A percentile compares a stretch with the other conserved stretches of the same genome.
Conservation (phyloP, 2,329 filamentous ascomycete genomes). For the Penicillium janthinellum region DNA sequence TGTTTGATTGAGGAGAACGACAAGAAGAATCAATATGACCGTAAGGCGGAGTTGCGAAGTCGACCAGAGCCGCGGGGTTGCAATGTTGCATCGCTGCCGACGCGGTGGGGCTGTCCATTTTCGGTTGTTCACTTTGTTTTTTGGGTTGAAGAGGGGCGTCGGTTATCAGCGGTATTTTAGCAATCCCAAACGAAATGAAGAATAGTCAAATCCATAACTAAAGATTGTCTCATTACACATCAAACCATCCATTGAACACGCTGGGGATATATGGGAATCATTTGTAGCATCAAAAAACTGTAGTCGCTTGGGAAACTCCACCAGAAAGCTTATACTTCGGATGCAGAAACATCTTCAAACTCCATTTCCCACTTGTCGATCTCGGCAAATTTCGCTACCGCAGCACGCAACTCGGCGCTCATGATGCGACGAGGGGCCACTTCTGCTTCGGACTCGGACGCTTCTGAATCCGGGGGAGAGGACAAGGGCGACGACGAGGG, state of each 20-base stretch:
- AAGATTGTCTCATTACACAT: neutral
- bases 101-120: slow-evolving; percentile 22
- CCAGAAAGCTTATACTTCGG: slow-evolving; percentile 23
- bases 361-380: slow-evolving; percentile 48
- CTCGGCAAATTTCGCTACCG: slow-evolving; percentile 44
- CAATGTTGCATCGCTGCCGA: slow-evolving; percentile 23
- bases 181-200: neutral
- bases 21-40: neutral
- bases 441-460: slow-evolving; percentile 28
- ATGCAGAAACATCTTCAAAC: slow-evolving; percentile 43
- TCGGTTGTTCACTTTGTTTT: neutral
- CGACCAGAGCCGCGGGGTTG: neutral
- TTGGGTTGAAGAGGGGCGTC: slow-evolving; percentile 1
- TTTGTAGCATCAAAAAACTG: slow-evolving; percentile 1
- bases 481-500: slow-evolving; percentile 39
- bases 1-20: neutral
- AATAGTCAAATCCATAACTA: too few relatives aligned
- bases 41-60: neutral
- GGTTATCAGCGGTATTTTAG: slow-evolving; percentile 4
- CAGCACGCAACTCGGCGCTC: slow-evolving; percentile 41
- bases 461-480: slow-evolving; percentile 36
- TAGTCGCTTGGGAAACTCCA: slow-evolving; percentile 19
- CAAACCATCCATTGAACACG: neutral
- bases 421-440: slow-evolving; percentile 22
- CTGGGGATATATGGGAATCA: neutral